phyloP scores from a whole-genome alignment of 306 rosid species.

The Fragaria vesca region DNA sequence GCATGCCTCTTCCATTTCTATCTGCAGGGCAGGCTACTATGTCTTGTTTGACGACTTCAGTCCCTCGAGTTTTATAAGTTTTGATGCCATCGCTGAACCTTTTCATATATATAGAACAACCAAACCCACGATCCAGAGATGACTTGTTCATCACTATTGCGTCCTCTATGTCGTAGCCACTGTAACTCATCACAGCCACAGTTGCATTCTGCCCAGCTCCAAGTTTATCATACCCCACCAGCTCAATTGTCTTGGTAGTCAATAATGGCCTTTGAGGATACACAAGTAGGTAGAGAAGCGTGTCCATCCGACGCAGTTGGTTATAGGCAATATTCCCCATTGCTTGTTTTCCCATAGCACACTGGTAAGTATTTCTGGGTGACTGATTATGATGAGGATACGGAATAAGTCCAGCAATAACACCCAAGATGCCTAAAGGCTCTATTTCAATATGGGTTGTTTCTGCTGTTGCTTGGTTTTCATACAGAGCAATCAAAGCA shows the following conservation, averaged over 20 bases:
- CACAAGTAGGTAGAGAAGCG: constrained; percentile 75
- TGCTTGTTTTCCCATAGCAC: constrained; percentile 99
- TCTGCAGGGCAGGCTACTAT: constrained; percentile 59
- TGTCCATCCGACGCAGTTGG: constrained; percentile 82
- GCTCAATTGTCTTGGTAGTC: constrained; percentile 86
- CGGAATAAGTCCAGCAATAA: constrained; percentile 86
- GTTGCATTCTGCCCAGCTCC: constrained; percentile 99
- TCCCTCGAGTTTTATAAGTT: neutral
- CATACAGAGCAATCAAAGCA: constrained; percentile 89
- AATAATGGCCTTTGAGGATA: constrained; percentile 91
- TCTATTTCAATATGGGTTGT: constrained; percentile 89
- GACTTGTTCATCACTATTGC: constrained; percentile 97
- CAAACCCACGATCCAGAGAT: constrained; percentile 98
- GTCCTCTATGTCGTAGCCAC: constrained; percentile 97
- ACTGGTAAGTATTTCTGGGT: constrained; percentile 95
- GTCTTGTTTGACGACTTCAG: constrained; percentile 36
- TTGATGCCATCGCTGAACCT: constrained; percentile 31
- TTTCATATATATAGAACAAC: constrained; percentile 90
- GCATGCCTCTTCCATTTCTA: constrained; percentile 45
- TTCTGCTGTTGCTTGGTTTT: constrained; percentile 62
- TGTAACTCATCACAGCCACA: constrained; percentile 96
- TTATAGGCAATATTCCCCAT: constrained; percentile 95
- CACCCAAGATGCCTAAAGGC: constrained; percentile 89
- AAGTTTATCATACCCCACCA: constrained; percentile 96
- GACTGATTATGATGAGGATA: constrained; percentile 99